These are phyloP conservation scores for Pleurotus eryngii DNA, from an alignment of 768 basidiomycete species.

Conservation along the genomic window DNA sequence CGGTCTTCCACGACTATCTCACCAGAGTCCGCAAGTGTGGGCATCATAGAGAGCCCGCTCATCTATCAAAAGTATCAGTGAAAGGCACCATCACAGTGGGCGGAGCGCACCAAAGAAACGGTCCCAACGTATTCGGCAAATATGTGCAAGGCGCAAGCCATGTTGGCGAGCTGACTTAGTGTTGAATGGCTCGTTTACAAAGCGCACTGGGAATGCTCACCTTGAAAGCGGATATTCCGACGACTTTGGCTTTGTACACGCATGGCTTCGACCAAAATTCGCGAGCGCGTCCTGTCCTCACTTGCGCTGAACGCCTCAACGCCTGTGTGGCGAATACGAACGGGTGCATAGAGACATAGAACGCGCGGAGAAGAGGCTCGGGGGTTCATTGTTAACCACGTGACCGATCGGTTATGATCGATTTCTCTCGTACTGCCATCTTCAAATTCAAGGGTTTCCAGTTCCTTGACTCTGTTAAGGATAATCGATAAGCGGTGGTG, in stretches of 20 bases:
- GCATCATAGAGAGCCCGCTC: constrained; percentile 77
- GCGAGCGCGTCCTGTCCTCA: not conserved
- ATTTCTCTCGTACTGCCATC: too few relatives aligned
- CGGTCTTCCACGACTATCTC: constrained; percentile 66
- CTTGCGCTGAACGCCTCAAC: constrained; percentile 1
- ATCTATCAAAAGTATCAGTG: constrained; percentile 38
- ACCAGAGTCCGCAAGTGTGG: constrained; percentile 58
- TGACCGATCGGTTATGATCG: too few relatives aligned
- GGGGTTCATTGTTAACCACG: too few relatives aligned
- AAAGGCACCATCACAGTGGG: constrained; percentile 4
- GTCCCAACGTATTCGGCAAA: constrained; percentile 60
- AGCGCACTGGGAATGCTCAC: constrained; percentile 8
- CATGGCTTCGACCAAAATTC: constrained; percentile 15
- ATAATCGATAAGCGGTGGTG: too few relatives aligned
- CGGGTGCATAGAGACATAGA: not conserved
- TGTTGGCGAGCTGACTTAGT: constrained; percentile 46
- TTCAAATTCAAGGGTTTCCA: too few relatives aligned
- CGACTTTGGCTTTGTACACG: constrained; percentile 14
- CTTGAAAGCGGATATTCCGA: constrained; percentile 13
- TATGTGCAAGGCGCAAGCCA: constrained; percentile 57
- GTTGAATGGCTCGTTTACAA: not conserved
- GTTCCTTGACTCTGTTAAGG: too few relatives aligned
- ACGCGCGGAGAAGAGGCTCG: not conserved
- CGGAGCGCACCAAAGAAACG: constrained; percentile 42
- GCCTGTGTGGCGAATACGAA: not conserved